Evolutionary conservation across 768 basidiomycete species (phyloP), one percentile per base, ranked within the genome.

Genomic region (Boletellus ananiceps): DNA sequence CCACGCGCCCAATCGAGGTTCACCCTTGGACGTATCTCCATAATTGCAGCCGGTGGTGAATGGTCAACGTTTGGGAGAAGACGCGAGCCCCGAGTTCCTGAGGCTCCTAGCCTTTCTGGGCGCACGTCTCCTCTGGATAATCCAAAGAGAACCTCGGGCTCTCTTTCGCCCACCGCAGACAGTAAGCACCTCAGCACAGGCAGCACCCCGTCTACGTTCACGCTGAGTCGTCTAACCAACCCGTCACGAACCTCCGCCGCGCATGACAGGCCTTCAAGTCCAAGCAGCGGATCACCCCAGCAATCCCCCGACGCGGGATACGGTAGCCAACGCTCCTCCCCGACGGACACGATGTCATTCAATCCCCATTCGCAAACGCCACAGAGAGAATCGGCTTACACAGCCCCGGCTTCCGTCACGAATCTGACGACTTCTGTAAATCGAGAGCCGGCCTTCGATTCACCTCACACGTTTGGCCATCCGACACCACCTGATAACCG

Each of bases 391-490:
- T 45, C 57, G 46, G 62, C 60, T 14, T 37, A 56, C 44, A 59
- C 57, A 44, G 44, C 44, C 54, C 54, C 57, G 15, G 42, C 54
- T 55, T 54, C 55, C n/a, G 23, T 35, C 39, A 52, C 45, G 53
- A 56, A 55, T 31, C 41, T 59, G 32, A 63, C 63, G 46, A 70
- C 67, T 4, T 65, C 69, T 49, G 57, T 42, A 42, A 46, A 57
- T 51, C 60, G 45, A 43, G 57, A 63, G 33, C 42, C 44, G 13
- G 51, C 44, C 33, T 50, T 55, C 23, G 69, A 71, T 54, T 74
- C 74, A 19, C 74, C 74, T 9, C 67, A 58, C 47, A 76, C 74
- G 0, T 72, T 74, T 51, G 74, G 75, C 8, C 50, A 66, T 31
- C 66, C 65, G 7, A 71, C 74, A 16, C 72, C 71, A 3, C 58